Conservation (phyloP, 2,329 filamentous ascomycete genomes). For the Hymenoscyphus linearis region DNA sequence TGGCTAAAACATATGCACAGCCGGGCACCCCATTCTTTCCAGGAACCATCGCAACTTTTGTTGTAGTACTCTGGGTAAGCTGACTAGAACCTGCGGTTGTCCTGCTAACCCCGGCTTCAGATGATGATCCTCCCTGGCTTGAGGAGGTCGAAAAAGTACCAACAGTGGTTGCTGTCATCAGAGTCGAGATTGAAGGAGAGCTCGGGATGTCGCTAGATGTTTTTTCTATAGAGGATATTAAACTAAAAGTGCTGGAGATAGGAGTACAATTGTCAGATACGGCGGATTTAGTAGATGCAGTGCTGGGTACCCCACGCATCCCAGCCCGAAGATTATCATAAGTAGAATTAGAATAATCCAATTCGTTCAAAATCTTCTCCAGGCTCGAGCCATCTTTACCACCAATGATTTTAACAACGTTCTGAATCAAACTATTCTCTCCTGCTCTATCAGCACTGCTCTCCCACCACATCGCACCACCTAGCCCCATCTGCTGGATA, state of each 20-base stretch:
- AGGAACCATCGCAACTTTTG: neutral
- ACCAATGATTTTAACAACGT: neutral
- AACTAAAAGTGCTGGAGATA: neutral
- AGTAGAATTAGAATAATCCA: neutral
- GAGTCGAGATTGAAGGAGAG: neutral
- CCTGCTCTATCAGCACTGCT: slow-evolving; percentile 60
- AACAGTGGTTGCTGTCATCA: neutral
- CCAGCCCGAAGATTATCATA: slow-evolving; percentile 6
- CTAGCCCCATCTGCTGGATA: slow-evolving; percentile 43
- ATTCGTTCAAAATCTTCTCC: neutral
- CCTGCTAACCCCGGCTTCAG: neutral
- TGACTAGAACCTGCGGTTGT: neutral
- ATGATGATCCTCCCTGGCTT: neutral
- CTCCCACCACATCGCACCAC: slow-evolving; percentile 83
- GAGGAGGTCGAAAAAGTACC: neutral
- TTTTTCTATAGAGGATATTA: neutral
- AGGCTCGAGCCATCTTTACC: slow-evolving; percentile 2
- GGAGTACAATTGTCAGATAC: neutral
- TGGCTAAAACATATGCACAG: slow-evolving; percentile 2
- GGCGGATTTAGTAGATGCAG: neutral
- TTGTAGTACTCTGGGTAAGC: neutral
- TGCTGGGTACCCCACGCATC: neutral
- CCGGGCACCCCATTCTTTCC: slow-evolving; percentile 5
- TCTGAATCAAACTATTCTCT: slow-evolving; percentile 53
- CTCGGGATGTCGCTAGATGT: neutral